phyloP scores from a whole-genome alignment of 352 stramenopile species.

The Phytophthora quininea region DNA sequence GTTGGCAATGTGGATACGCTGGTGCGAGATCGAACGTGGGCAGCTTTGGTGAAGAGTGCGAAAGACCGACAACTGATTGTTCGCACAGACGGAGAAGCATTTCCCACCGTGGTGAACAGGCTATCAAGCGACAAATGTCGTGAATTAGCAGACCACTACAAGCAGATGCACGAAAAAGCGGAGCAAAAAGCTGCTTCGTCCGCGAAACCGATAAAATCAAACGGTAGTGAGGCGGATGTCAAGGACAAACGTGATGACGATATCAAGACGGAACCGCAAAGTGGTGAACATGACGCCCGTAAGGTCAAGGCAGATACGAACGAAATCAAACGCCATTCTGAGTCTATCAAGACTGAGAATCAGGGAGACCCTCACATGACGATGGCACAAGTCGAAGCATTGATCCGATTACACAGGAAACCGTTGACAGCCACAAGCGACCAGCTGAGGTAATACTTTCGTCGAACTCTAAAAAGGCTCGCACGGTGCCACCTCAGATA shows the following conservation, averaged over 20 bases:
- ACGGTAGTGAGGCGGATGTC: constrained; percentile 6
- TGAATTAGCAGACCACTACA: constrained; percentile 58
- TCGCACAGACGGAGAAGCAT: constrained; percentile 44
- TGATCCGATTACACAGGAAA: constrained; percentile 7
- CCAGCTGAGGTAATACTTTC: constrained; percentile 4
- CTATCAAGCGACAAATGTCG: constrained; percentile 48
- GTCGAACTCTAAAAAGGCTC: constrained; percentile 26
- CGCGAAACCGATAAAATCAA: constrained; percentile 20
- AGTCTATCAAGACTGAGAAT: constrained; percentile 10
- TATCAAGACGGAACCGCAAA: too few species aligned
- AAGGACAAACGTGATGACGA: neutral
- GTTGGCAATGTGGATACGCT: constrained; percentile 83
- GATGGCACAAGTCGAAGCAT: neutral
- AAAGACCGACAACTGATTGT: constrained; percentile 72
- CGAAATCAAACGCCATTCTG: constrained; percentile 5
- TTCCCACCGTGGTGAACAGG: constrained; percentile 45
- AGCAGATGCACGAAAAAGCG: constrained; percentile 75
- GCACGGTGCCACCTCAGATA: neutral
- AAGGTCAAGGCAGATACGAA: neutral
- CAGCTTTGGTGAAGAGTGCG: constrained; percentile 76
- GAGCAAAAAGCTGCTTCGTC: constrained; percentile 38
- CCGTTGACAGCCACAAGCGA: constrained; percentile 30
- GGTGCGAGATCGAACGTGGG: constrained; percentile 79
- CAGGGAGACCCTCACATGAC: constrained; percentile 8
- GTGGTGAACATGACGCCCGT: neutral